phyloP scores from a whole-genome alignment of 169 alveolate genomes.

The Eimeria zaria region DNA sequence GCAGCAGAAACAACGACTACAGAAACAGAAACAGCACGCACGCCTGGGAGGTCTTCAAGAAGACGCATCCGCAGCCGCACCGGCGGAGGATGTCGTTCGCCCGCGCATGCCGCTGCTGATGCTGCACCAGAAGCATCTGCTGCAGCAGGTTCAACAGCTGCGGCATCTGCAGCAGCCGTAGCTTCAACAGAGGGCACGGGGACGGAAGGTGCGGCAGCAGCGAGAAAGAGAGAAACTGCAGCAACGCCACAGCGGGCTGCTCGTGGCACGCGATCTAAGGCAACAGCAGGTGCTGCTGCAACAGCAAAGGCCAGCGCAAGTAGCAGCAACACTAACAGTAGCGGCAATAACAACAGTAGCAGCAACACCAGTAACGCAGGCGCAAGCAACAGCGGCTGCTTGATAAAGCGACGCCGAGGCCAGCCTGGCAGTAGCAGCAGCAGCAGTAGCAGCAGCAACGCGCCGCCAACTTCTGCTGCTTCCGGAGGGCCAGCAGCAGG shows the following conservation, averaged over 20 bases:
- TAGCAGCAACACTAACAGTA: conserved; percentile 1
- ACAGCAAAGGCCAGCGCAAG: neutral
- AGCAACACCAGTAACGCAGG: neutral
- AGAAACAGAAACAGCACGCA: neutral
- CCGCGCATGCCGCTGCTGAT: conserved; percentile 3
- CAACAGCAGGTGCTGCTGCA: conserved; percentile 21
- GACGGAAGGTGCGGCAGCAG: conserved; percentile 17
- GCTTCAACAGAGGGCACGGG: neutral
- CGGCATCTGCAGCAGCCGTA: conserved; percentile 13
- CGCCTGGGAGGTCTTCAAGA: conserved; percentile 17
- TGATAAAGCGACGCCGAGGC: conserved; percentile 68
- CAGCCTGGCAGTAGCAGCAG: conserved; percentile 50
- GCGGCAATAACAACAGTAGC: conserved; percentile 3
- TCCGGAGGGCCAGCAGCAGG: conserved; percentile 20
- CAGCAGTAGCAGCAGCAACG: conserved; percentile 44
- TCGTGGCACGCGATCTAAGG: conserved; percentile 57
- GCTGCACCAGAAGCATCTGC: conserved; percentile 38
- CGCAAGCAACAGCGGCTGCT: conserved; percentile 39
- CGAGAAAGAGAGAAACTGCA: conserved; percentile 13
- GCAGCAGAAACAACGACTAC: neutral
- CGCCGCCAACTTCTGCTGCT: conserved; percentile 16
- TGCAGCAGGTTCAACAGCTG: conserved; percentile 3
- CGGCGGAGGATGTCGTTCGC: conserved; percentile 27
- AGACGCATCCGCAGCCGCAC: conserved; percentile 41
- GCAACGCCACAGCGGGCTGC: conserved; percentile 39